A percentile compares a stretch with the other conserved stretches of the same genome.
Conservation (phyloP, 2,329 filamentous ascomycete species). For the Nemania sp. region DNA sequence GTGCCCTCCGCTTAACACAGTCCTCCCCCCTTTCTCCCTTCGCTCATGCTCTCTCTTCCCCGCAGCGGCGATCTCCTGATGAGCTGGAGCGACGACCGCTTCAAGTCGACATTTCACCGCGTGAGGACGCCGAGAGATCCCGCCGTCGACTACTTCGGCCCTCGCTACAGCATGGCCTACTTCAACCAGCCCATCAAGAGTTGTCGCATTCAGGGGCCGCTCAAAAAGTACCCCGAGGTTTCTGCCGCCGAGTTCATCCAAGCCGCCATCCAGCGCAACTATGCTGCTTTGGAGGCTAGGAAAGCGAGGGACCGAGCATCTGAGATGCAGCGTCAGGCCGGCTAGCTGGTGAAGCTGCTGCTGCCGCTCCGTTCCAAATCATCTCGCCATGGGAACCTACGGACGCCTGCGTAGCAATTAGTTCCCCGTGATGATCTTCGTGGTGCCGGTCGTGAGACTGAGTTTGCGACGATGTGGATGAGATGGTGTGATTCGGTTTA, state of each 20-base stretch:
- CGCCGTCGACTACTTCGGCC: slow-evolving; percentile 57
- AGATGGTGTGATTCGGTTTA: too few species aligned
- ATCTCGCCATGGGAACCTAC: too few species aligned
- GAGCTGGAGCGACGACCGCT: slow-evolving; percentile 68
- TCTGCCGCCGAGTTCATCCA: slow-evolving; percentile 64
- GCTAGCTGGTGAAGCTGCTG: slow-evolving; percentile 12
- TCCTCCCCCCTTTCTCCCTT: neutral
- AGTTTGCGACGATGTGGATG: too few species aligned
- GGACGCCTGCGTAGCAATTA: too few species aligned
- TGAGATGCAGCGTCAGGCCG: neutral
- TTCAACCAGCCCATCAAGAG: slow-evolving; percentile 67
- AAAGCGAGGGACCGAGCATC: slow-evolving; percentile 37
- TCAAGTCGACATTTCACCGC: slow-evolving; percentile 68
- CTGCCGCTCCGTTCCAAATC: too few species aligned
- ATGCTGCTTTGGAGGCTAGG: slow-evolving; percentile 54
- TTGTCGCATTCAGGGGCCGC: slow-evolving; percentile 60
- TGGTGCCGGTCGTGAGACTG: neutral
- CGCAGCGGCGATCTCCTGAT: slow-evolving; percentile 63
- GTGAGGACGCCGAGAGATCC: slow-evolving; percentile 63
- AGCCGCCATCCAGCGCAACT: slow-evolving; percentile 60
- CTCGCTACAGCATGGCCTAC: slow-evolving; percentile 66
- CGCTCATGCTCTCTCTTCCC: neutral
- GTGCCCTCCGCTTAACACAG: neutral
- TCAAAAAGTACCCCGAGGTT: slow-evolving; percentile 63
- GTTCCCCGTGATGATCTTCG: neutral